Evolutionary conservation across 2,329 filamentous ascomycete species (phyloP).

Genomic region (Hypoxylon sp.): DNA sequence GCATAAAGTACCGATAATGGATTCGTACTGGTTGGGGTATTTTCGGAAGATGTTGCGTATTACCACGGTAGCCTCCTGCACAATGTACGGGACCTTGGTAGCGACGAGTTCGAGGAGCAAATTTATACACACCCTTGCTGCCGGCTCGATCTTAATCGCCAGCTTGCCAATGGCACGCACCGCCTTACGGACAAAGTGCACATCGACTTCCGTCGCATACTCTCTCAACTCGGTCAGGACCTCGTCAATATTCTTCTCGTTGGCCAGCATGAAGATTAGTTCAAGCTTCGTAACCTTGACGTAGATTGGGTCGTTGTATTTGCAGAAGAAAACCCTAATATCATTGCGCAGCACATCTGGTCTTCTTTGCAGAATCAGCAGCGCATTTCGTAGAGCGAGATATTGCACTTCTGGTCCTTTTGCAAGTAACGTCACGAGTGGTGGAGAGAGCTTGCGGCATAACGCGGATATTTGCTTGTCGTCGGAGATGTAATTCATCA

Average conservation of each 20-base stretch:
- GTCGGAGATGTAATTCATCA: conserved; percentile 98
- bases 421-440: conserved; percentile 91
- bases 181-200: conserved; percentile 98
- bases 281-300: conserved; percentile 99
- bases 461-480: conserved; percentile 87
- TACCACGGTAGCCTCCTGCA: conserved; percentile 97
- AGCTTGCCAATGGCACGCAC: conserved; percentile 97
- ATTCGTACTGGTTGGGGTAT: conserved; percentile 98
- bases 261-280: conserved; percentile 98
- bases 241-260: conserved; percentile 93
- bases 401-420: conserved; percentile 99
- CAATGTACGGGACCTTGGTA: conserved; percentile 99
- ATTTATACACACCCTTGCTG: conserved; percentile 90
- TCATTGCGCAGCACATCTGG: conserved; percentile 96
- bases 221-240: conserved; percentile 94
- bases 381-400: conserved; percentile 89
- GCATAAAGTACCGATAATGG: conserved; percentile 94
- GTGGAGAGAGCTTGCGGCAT: conserved; percentile 93
- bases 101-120: conserved; percentile 91
- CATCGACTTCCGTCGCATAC: conserved; percentile 98
- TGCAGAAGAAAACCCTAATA: conserved; percentile 99
- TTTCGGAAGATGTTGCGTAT: conserved; percentile 99
- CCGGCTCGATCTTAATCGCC: conserved; percentile 98
- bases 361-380: conserved; percentile 90
- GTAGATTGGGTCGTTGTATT: conserved; percentile 99